These are phyloP conservation scores for Lantana camara DNA, from an alignment of 257 asterid genomes.

Conservation along the genomic window DNA sequence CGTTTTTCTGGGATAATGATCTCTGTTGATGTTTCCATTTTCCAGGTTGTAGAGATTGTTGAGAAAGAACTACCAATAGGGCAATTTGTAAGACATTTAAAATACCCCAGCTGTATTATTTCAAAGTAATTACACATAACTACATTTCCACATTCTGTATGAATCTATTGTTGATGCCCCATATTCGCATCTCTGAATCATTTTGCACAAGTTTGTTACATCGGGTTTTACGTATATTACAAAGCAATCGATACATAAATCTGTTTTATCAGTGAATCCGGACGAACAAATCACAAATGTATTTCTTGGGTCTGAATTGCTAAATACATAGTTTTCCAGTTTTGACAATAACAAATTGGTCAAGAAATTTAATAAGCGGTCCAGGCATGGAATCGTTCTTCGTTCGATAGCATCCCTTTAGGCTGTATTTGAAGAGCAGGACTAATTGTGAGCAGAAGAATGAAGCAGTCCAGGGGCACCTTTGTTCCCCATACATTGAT, in stretches of 20 bases:
- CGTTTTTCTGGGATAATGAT: not conserved
- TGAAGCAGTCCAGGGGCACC: slow-evolving; percentile 71
- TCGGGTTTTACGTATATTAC: not conserved
- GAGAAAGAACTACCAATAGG: slow-evolving; percentile 20
- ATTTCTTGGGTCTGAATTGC: not conserved
- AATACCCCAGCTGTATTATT: not conserved
- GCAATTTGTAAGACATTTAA: slow-evolving; percentile 24
- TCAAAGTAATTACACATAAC: slow-evolving; percentile 1
- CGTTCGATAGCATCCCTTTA: slow-evolving; percentile 45
- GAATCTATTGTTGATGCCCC: not conserved
- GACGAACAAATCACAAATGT: not conserved
- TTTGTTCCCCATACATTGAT: slow-evolving; percentile 89
- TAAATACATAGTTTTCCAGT: too few relatives aligned
- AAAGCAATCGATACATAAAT: not conserved
- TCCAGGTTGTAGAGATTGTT: slow-evolving; percentile 24
- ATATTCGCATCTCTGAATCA: not conserved
- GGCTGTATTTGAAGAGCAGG: slow-evolving; percentile 85
- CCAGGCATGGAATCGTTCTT: slow-evolving; percentile 39
- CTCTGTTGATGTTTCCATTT: slow-evolving; percentile 7
- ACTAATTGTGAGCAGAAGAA: slow-evolving; percentile 62
- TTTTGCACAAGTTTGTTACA: not conserved
- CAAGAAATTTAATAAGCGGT: slow-evolving; percentile 43
- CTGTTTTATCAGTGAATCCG: slow-evolving; percentile 4
- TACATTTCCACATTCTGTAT: not conserved
- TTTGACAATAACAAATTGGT: not conserved